Evolutionary conservation across 257 asterid species (phyloP).

Genomic region (Ophiorrhiza pumila): DNA sequence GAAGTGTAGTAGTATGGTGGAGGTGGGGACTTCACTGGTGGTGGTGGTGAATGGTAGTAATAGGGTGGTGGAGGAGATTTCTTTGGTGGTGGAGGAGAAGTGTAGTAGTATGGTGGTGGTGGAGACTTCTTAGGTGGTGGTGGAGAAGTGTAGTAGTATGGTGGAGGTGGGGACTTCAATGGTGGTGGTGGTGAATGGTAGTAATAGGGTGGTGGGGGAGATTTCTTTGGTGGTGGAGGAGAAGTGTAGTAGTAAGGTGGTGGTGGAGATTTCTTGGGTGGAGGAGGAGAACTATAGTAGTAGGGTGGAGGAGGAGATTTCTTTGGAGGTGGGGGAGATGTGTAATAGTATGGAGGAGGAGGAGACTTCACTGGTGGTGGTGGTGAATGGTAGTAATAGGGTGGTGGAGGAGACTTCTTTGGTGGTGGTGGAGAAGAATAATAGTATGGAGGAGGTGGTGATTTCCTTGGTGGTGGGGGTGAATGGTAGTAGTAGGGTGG

Average conservation of each 20-base stretch:
- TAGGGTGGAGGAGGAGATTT: slow-evolving; percentile 30
- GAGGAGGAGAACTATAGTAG: slow-evolving; percentile 27
- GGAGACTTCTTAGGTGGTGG: slow-evolving; percentile 41
- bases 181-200: slow-evolving; percentile 18
- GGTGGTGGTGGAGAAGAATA: slow-evolving; percentile 51
- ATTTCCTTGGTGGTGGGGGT: slow-evolving; percentile 26
- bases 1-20: slow-evolving; percentile 24
- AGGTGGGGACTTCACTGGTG: slow-evolving; percentile 26
- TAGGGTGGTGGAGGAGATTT: slow-evolving; percentile 36
- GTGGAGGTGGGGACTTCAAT: slow-evolving; percentile 25
- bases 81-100: slow-evolving; percentile 25
- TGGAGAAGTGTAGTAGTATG: slow-evolving; percentile 36
- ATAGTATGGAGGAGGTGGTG: slow-evolving; percentile 27
- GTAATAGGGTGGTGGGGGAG: slow-evolving; percentile 26
- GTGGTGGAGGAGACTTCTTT: slow-evolving; percentile 31
- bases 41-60: slow-evolving; percentile 40
- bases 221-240: slow-evolving; percentile 33
- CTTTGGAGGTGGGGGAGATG: slow-evolving; percentile 36
- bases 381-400: slow-evolving; percentile 33
- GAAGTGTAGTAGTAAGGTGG: slow-evolving; percentile 34
- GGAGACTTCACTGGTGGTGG: slow-evolving; percentile 39
- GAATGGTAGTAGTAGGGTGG: slow-evolving; percentile 35
- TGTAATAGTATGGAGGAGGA: slow-evolving; percentile 31
- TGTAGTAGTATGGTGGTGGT: slow-evolving; percentile 31
- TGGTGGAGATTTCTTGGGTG: slow-evolving; percentile 30